phyloP scores from a whole-genome alignment of 2,329 filamentous ascomycete genomes.

The Neocatenulostroma microsporum region DNA sequence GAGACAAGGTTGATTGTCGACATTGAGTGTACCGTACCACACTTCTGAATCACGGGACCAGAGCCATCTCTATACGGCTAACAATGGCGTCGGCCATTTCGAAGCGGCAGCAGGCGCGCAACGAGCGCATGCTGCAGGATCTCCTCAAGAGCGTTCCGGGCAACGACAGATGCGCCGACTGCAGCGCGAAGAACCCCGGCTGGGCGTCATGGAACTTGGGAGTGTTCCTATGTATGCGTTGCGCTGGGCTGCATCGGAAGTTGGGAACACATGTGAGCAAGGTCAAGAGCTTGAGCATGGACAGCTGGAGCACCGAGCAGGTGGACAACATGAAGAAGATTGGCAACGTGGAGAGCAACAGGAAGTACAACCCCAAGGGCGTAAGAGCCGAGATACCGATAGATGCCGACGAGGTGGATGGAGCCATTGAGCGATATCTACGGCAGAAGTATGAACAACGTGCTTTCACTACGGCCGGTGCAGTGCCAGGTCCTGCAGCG shows the following conservation, averaged over 20 bases:
- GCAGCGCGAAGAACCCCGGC: constrained; percentile 81
- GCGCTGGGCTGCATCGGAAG: constrained; percentile 89
- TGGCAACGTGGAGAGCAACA: constrained; percentile 80
- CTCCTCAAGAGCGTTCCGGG: constrained; percentile 76
- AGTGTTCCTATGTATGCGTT: constrained; percentile 96
- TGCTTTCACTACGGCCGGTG: constrained; percentile 40
- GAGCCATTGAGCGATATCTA: constrained; percentile 92
- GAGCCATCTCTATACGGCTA: no score
- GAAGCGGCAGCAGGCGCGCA: constrained; percentile 96
- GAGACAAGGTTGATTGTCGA: no score
- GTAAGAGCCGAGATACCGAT: constrained; percentile 76
- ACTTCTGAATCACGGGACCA: no score
- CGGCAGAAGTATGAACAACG: constrained; percentile 81
- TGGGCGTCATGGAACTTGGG: constrained; percentile 99
- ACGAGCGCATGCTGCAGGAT: constrained; percentile 85
- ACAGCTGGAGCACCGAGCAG: constrained; percentile 92
- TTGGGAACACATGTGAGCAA: constrained; percentile 97
- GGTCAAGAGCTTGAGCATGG: constrained; percentile 98
- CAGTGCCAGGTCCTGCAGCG: constrained; percentile 12
- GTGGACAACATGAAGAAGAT: constrained; percentile 97
- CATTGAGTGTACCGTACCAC: no score
- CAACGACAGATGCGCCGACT: constrained; percentile 92
- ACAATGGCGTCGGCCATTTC: constrained; percentile 67
- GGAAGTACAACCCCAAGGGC: constrained; percentile 79
- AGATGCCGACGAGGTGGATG: constrained; percentile 86